These are phyloP conservation scores for Colletotrichum gloeosporioides DNA, from an alignment of 2,329 filamentous ascomycete species.

Conservation along the genomic window DNA sequence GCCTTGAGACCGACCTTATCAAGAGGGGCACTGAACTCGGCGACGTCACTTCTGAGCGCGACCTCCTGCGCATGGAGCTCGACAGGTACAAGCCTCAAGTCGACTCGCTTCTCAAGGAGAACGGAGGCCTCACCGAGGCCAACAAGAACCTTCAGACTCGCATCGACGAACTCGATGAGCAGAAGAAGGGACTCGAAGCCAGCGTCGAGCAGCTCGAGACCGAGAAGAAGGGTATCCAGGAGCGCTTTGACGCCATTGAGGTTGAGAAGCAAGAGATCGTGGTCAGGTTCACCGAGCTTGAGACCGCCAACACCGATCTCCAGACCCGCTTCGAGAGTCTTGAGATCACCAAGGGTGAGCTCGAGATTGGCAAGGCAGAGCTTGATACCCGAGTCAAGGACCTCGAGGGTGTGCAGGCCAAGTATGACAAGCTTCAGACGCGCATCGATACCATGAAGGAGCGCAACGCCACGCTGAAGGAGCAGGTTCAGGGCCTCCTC, in stretches of 20 bases:
- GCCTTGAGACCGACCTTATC: slow-evolving; percentile 18
- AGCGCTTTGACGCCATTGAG: slow-evolving; percentile 4
- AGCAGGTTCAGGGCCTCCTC: slow-evolving; percentile 12
- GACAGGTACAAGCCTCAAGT: slow-evolving; percentile 17
- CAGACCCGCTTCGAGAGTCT: slow-evolving; percentile 7
- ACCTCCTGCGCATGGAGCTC: slow-evolving; percentile 4
- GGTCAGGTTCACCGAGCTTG: slow-evolving; percentile 6
- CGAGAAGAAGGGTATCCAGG: slow-evolving; percentile 9
- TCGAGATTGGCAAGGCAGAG: slow-evolving; percentile 3
- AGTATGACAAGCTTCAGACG: slow-evolving; percentile 19
- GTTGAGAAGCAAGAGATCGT: slow-evolving; percentile 10
- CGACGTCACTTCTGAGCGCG: slow-evolving; percentile 16
- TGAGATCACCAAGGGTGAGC: slow-evolving; percentile 13
- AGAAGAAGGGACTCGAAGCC: slow-evolving; percentile 19
- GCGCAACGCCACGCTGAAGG: slow-evolving; percentile 12
- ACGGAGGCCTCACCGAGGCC: slow-evolving; percentile 8
- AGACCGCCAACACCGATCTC: slow-evolving; percentile 10
- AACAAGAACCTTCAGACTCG: slow-evolving; percentile 12
- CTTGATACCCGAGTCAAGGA: slow-evolving; percentile 14
- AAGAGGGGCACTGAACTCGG: slow-evolving; percentile 15
- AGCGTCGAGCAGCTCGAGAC: slow-evolving; percentile 10
- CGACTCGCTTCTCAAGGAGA: slow-evolving; percentile 12
- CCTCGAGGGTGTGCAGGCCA: slow-evolving; percentile 16
- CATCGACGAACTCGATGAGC: slow-evolving; percentile 16
- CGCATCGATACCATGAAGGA: slow-evolving; percentile 14